A percentile compares a stretch with the other conserved stretches of the same genome.
Evolutionary conservation across 169 alveolate genomes (phyloP).

Genomic region (Blepharisma undulans): DNA sequence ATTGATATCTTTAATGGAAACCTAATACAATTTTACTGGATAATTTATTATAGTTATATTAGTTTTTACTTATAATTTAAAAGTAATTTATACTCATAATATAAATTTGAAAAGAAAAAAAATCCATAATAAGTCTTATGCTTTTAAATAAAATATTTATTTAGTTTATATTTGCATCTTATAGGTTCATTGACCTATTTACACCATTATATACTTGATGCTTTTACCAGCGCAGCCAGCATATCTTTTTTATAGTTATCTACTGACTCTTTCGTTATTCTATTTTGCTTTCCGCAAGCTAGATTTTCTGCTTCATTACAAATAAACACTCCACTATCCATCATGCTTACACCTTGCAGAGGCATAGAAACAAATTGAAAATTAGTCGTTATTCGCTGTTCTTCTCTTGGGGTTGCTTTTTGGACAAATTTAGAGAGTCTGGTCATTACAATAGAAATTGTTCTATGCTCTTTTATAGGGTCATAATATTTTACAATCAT

Average conservation of each 20-base stretch:
- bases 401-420: background rate
- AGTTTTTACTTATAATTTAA: too few relatives aligned
- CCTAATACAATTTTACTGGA: background rate
- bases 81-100: too few relatives aligned
- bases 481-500: slow-evolving; percentile 5
- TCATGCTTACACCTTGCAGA: background rate
- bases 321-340: background rate
- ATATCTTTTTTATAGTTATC: background rate
- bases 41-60: background rate
- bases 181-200: background rate
- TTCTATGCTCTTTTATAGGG: background rate
- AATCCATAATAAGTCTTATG: too few relatives aligned
- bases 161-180: too few relatives aligned
- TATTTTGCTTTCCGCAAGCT: background rate
- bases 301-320: background rate
- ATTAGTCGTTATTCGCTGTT: background rate
- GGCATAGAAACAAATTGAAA: background rate
- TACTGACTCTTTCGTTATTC: background rate
- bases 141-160: too few relatives aligned
- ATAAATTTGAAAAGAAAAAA: too few relatives aligned
- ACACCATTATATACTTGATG: background rate
- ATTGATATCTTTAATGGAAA: background rate
- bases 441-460: background rate
- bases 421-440: background rate
- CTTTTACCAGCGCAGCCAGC: background rate